Base-by-base conservation (phyloP, 2,329 filamentous ascomycete species). In the Aspergillus fischeri region DNA sequence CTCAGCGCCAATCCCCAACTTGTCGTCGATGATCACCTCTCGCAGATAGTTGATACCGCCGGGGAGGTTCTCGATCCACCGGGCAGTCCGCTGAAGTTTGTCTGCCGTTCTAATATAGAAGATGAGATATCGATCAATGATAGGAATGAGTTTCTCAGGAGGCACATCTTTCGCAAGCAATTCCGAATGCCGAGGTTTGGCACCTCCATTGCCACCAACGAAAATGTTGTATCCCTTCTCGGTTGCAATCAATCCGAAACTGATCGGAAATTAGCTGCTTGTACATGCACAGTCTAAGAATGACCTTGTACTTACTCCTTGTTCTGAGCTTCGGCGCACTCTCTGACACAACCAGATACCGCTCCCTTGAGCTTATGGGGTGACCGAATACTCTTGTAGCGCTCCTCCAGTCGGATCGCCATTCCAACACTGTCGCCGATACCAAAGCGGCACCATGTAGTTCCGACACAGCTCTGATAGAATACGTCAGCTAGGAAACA, bases 201-300 rank as follows among this genome's bases (percentile, higher is more conserved):
- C 91, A 58, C 92, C 92, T 53, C 92, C 92, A 70, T 96, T 96
- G 50, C 92, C 92, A 35, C 83, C 92, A 1, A 96, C 90, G 65
- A 92, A 96, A 72, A 96, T 87, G 75, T 96, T 96, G 83, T 90
- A 96, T 29, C 92, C 92, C 67, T 94, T 96, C 60, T 96, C 91
- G 0, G 91, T 95, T 14, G 92, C 91, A 57, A 96, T 96, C 51
- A 96, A 84, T 24, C 92, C 92, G 65, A 96, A 96, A 69, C 86
- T 89, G 20, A 24, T 4, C 20, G 17, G 32, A 17, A 9, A 42
- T 67, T 58, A 68, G 64, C 10, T 25, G 11, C 6, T 1, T 44
- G 32, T 5, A 3, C 14, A 14, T 38, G 7, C 7, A 38, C 2
- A 17, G 14, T 38, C 14, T 38, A 17, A 27, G 9, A 1, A 2